Percentiles rank a stretch among this genome's conserved stretches.
These are phyloP conservation scores for Dioscorea cayenensis DNA, from an alignment of 116 monocot species.

Conservation along the genomic window DNA sequence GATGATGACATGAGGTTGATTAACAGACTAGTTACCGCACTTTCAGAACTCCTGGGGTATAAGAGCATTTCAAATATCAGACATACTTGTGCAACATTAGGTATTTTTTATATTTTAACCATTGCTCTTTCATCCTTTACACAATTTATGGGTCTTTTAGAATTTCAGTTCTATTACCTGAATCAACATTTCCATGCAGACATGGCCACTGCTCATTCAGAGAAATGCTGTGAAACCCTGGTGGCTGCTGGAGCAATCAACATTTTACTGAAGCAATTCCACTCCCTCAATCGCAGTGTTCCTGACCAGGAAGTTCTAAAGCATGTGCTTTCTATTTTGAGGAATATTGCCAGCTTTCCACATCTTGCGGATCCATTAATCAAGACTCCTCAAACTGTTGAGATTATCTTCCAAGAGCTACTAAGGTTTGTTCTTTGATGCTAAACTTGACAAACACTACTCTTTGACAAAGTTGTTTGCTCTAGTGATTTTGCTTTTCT, in stretches of 20 bases:
- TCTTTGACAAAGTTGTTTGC: not conserved
- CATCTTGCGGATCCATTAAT: conserved; percentile 17
- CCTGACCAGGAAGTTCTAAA: conserved; percentile 56
- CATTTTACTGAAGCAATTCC: conserved; percentile 43
- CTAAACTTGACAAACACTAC: not conserved
- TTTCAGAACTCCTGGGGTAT: conserved; percentile 34
- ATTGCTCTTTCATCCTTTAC: too few relatives aligned
- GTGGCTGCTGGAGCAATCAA: conserved; percentile 44
- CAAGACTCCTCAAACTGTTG: conserved; percentile 20
- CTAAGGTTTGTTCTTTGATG: conserved; percentile 26
- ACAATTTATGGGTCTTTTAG: too few relatives aligned
- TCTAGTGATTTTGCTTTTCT: too few relatives aligned
- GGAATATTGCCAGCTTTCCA: conserved; percentile 33
- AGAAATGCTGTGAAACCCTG: conserved; percentile 45
- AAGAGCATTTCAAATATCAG: conserved; percentile 35
- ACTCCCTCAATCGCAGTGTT: conserved; percentile 38
- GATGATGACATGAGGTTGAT: conserved; percentile 34
- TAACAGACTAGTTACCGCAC: conserved; percentile 44
- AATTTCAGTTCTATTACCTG: too few relatives aligned
- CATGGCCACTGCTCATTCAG: conserved; percentile 34
- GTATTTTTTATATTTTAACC: conserved; percentile 17
- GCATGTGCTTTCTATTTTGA: conserved; percentile 40
- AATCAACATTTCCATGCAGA: conserved; percentile 15
- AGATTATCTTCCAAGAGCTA: conserved; percentile 44
- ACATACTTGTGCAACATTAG: conserved; percentile 42